These are phyloP conservation scores for Cutaneotrichosporon spelunceum DNA, from an alignment of 1,284 basidiomycete species.

Conservation along the genomic window DNA sequence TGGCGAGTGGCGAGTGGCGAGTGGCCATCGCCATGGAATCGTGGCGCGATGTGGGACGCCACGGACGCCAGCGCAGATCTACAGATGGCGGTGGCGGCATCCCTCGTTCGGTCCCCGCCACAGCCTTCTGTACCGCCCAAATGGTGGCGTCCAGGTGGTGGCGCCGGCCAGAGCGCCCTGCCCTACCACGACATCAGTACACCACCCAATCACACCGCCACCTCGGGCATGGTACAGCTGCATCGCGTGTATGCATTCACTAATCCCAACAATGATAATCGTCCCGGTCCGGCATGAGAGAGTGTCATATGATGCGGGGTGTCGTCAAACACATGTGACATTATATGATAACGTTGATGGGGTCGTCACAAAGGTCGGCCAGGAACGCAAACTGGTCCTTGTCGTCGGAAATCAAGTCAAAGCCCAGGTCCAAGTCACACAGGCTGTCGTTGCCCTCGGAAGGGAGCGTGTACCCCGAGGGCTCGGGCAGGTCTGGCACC, in stretches of 20 bases:
- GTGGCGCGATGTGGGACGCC: too few species aligned
- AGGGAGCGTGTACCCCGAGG: constrained; percentile 11
- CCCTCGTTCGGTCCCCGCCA: too few species aligned
- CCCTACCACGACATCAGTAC: too few species aligned
- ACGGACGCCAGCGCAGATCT: too few species aligned
- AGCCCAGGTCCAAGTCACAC: constrained; percentile 18
- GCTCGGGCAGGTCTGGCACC: constrained; percentile 18
- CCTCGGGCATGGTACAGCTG: not conserved
- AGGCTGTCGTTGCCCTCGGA: not conserved
- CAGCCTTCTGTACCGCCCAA: too few species aligned
- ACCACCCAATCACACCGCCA: not conserved
- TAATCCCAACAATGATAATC: constrained; percentile 9
- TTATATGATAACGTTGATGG: constrained; percentile 7
- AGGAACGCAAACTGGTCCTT: constrained; percentile 23
- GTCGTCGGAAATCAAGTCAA: constrained; percentile 15
- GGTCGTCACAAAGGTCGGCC: constrained; percentile 13
- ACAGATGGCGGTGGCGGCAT: too few species aligned
- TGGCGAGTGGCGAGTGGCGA: too few species aligned
- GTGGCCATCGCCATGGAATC: too few species aligned
- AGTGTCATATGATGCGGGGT: not conserved
- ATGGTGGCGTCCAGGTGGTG: too few species aligned
- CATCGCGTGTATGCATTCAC: constrained; percentile 10
- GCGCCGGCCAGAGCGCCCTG: too few species aligned
- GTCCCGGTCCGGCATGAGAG: not conserved
- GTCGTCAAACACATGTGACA: not conserved